phyloP scores from a whole-genome alignment of 208 protist genomes.

The Leishmania martiniquensis region DNA sequence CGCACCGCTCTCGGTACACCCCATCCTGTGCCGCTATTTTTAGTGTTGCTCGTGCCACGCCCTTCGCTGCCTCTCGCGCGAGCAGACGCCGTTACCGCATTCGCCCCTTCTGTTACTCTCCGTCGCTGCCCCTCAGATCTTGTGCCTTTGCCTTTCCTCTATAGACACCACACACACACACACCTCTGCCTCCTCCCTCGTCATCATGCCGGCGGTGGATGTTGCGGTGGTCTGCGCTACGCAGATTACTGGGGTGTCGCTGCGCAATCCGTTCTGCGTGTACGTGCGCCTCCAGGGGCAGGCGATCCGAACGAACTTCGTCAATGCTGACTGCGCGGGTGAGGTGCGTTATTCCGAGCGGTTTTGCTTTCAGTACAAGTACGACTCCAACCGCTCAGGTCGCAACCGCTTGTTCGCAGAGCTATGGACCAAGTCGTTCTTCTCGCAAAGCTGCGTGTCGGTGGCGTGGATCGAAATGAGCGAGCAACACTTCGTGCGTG shows the following conservation, averaged over 20 bases:
- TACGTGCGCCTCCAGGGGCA: constrained; percentile 65
- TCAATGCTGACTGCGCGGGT: constrained; percentile 12
- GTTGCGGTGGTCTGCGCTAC: constrained; percentile 42
- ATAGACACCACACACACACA: no score
- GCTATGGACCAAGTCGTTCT: constrained; percentile 51
- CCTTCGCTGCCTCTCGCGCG: background rate
- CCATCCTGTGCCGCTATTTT: background rate
- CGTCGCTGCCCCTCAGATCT: background rate
- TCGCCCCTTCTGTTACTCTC: background rate
- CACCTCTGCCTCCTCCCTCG: no score
- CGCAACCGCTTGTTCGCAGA: constrained; percentile 60
- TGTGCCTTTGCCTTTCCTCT: background rate
- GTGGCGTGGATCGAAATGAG: constrained; percentile 50
- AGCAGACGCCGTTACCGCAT: background rate
- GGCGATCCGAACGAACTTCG: constrained; percentile 48
- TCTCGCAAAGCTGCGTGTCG: constrained; percentile 52
- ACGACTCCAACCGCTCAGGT: background rate
- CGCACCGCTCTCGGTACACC: background rate
- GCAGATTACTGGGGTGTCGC: constrained; percentile 32
- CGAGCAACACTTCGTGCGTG: constrained; percentile 33
- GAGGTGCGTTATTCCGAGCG: constrained; percentile 41
- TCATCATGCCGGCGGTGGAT: constrained; percentile 43
- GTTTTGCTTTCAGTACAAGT: constrained; percentile 53
- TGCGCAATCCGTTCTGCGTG: constrained; percentile 43
- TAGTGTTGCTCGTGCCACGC: no score